A percentile compares a stretch with the other conserved stretches of the same genome.
These are phyloP conservation scores for Diaporthe longicolla DNA, from an alignment of 2,329 filamentous ascomycete genomes.

Conservation along the genomic window DNA sequence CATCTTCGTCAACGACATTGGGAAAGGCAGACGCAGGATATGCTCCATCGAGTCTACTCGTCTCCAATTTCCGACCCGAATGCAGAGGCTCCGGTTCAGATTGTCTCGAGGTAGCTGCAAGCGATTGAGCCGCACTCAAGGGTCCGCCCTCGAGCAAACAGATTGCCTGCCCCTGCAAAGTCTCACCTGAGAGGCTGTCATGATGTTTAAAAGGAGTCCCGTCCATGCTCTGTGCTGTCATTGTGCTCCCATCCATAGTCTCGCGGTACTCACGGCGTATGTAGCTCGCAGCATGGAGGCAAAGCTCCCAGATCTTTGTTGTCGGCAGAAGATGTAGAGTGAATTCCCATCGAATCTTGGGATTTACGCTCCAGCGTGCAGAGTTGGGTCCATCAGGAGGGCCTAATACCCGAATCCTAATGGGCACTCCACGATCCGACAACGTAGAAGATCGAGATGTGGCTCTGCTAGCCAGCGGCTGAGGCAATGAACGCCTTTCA, in stretches of 20 bases:
- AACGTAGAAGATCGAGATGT: background rate
- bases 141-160: background rate
- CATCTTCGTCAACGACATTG: background rate
- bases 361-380: background rate
- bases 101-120: rapidly evolving
- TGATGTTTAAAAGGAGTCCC: background rate
- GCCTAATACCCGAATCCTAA: slow-evolving; percentile 1
- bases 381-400: too few species aligned
- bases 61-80: background rate
- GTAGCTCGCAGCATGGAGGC: slow-evolving; percentile 6
- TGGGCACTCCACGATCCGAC: background rate
- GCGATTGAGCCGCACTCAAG: background rate
- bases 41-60: background rate
- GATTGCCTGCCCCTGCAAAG: background rate
- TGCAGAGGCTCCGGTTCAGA: background rate
- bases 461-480: too few species aligned
- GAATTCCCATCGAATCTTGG: background rate
- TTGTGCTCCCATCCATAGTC: background rate
- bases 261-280: background rate
- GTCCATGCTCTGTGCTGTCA: background rate
- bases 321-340: background rate
- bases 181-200: background rate
- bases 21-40: background rate
- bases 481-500: background rate
- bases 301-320: slow-evolving; percentile 8